A percentile compares a stretch with the other conserved stretches of the same genome.
Evolutionary conservation across 2,329 filamentous ascomycete species (phyloP).

Genomic region (Penicillium vulpinum): DNA sequence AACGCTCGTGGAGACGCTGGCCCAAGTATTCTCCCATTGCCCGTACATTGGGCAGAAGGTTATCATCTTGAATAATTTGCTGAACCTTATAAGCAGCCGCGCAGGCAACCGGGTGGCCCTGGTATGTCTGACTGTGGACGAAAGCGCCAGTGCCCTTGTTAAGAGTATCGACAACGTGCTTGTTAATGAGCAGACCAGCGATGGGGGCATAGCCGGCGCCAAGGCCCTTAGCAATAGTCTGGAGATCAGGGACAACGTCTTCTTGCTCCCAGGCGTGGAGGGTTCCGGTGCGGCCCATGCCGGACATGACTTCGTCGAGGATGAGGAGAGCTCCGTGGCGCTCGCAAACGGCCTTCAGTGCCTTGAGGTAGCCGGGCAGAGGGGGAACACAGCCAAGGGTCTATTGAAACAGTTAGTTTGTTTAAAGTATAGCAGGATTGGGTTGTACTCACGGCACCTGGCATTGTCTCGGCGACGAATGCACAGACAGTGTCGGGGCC

Average conservation of each 20-base stretch:
- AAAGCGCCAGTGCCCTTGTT: constrained; percentile 48
- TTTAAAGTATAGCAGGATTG: accelerated
- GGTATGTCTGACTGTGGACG: constrained; percentile 59
- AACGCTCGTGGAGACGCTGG: constrained; percentile 42
- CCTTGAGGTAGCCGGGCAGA: constrained; percentile 56
- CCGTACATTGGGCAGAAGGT: constrained; percentile 47
- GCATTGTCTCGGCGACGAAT: constrained; percentile 61
- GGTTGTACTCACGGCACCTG: constrained; percentile 43
- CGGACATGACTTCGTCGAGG: constrained; percentile 55
- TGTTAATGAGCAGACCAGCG: constrained; percentile 53
- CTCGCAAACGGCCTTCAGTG: constrained; percentile 55
- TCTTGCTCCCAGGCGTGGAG: constrained; percentile 59
- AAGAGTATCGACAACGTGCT: constrained; percentile 50
- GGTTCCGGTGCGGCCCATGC: constrained; percentile 56
- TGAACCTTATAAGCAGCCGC: constrained; percentile 55
- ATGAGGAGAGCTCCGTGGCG: constrained; percentile 56
- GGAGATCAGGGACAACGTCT: constrained; percentile 55
- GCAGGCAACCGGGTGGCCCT: constrained; percentile 55
- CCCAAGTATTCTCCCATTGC: constrained; percentile 33
- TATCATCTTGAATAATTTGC: constrained; percentile 52
- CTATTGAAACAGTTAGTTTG: constrained; percentile 11
- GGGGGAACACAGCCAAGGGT: constrained; percentile 55
- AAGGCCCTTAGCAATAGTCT: constrained; percentile 59
- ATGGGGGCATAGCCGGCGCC: constrained; percentile 57
- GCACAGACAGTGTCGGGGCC: constrained; percentile 66